Percentiles rank a stretch among this genome's conserved stretches.
Evolutionary conservation across 805 yeast genomes (phyloP).

Genomic region (Martiniozyma abietophila): DNA sequence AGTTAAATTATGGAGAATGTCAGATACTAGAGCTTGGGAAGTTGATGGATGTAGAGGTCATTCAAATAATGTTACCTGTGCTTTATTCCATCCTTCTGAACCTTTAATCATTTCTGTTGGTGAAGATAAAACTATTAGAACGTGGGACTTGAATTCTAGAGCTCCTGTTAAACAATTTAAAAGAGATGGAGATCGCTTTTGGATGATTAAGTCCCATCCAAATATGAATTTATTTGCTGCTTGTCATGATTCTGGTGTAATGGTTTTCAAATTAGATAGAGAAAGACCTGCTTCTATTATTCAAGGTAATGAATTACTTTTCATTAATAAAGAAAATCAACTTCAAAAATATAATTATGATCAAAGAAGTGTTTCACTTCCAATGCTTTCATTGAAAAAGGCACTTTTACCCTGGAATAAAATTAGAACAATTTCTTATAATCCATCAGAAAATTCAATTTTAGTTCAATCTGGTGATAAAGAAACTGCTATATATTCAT

Average conservation of each 20-base stretch:
- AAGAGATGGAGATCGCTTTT: constrained; percentile 89
- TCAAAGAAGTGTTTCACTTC: constrained; percentile 56
- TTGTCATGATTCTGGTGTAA: constrained; percentile 94
- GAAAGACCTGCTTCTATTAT: constrained; percentile 76
- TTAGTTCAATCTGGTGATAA: constrained; percentile 73
- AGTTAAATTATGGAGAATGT: constrained; percentile 95
- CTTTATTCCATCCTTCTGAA: constrained; percentile 86
- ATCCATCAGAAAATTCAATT: constrained; percentile 84
- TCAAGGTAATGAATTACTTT: constrained; percentile 53
- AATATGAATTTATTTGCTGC: constrained; percentile 87
- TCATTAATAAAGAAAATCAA: constrained; percentile 76
- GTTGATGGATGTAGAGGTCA: constrained; percentile 98
- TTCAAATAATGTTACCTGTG: constrained; percentile 83
- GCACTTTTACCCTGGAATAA: constrained; percentile 82
- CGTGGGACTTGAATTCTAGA: constrained; percentile 94
- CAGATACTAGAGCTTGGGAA: constrained; percentile 97
- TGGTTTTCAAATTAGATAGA: constrained; percentile 95
- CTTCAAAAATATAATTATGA: constrained; percentile 70
- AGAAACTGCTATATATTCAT: constrained; percentile 58
- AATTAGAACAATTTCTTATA: constrained; percentile 76
- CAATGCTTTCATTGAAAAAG: constrained; percentile 75
- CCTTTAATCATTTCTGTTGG: constrained; percentile 88
- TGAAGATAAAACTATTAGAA: constrained; percentile 92
- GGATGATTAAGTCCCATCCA: constrained; percentile 89
- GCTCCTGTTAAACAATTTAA: constrained; percentile 90